phyloP scores from a whole-genome alignment of 2,329 filamentous ascomycete genomes.

The Pezicula neosporulosa region DNA sequence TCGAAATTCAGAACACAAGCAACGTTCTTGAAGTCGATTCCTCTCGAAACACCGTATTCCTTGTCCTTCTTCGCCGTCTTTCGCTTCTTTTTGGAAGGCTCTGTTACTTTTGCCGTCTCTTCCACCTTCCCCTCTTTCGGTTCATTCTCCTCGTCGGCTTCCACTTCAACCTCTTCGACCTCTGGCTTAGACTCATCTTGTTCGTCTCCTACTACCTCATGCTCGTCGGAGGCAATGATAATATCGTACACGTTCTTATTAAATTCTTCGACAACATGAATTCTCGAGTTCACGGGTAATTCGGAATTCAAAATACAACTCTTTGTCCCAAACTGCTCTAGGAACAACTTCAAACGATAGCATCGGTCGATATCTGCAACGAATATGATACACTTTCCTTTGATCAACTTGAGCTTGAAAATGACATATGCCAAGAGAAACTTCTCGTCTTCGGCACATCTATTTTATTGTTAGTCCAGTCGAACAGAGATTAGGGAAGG shows the following conservation, averaged over 20 bases:
- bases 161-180: constrained; percentile 30
- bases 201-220: constrained; percentile 73
- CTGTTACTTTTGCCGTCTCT: constrained; percentile 25
- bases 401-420: constrained; percentile 90
- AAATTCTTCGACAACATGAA: constrained; percentile 96
- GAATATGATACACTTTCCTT: constrained; percentile 84
- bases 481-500: neutral
- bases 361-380: constrained; percentile 85
- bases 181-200: constrained; percentile 35
- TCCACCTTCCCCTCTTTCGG: constrained; percentile 21
- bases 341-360: constrained; percentile 89
- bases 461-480: constrained; percentile 29
- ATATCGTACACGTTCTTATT: constrained; percentile 97
- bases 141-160: constrained; percentile 30
- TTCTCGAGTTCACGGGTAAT: constrained; percentile 84
- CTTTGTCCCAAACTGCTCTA: constrained; percentile 95
- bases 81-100: constrained; percentile 59
- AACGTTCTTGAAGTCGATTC: constrained; percentile 96
- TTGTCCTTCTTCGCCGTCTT: constrained; percentile 66
- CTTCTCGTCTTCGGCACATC: constrained; percentile 94
- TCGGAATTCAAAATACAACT: constrained; percentile 94
- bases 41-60: constrained; percentile 92
- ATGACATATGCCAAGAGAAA: constrained; percentile 91
- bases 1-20: constrained; percentile 96
- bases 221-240: constrained; percentile 92